Evolutionary conservation across 1,284 basidiomycete species (phyloP).

Genomic region (Trametes versicolor): DNA sequence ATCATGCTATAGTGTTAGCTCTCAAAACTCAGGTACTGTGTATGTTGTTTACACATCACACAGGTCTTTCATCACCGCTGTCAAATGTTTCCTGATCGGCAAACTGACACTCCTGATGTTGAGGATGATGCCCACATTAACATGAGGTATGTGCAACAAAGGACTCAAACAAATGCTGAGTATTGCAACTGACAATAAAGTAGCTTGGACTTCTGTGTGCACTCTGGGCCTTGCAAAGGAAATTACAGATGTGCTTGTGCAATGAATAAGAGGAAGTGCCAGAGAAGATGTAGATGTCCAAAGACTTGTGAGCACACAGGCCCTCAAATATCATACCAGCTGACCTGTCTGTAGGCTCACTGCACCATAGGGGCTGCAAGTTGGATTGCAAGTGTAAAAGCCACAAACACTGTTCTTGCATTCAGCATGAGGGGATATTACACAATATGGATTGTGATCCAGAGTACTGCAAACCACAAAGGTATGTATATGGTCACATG

Average conservation of each 20-base stretch:
- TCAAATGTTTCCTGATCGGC: conserved; percentile 28
- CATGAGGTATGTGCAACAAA: neutral
- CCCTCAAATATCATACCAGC: neutral
- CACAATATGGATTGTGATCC: conserved; percentile 15
- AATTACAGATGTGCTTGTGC: conserved; percentile 48
- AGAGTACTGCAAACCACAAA: neutral
- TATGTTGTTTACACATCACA: conserved; percentile 1
- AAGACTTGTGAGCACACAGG: conserved; percentile 6
- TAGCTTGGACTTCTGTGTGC: conserved; percentile 46
- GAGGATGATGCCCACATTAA: neutral
- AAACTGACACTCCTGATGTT: neutral
- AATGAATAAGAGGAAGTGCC: conserved; percentile 33
- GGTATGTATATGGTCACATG: neutral
- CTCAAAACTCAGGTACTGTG: conserved; percentile 20
- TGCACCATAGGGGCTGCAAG: conserved; percentile 11
- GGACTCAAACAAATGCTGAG: neutral
- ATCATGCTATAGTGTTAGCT: conserved; percentile 51
- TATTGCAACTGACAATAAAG: conserved; percentile 28
- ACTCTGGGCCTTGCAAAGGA: conserved; percentile 50
- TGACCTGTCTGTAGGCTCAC: neutral
- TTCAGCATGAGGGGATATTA: neutral
- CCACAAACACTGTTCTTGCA: conserved; percentile 41
- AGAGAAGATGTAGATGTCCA: conserved; percentile 49
- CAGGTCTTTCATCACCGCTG: conserved; percentile 44
- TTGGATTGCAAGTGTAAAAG: conserved; percentile 49